These are phyloP conservation scores for Oidiodendron maius DNA, from an alignment of 495 filamentous ascomycete genomes.

Conservation along the genomic window DNA sequence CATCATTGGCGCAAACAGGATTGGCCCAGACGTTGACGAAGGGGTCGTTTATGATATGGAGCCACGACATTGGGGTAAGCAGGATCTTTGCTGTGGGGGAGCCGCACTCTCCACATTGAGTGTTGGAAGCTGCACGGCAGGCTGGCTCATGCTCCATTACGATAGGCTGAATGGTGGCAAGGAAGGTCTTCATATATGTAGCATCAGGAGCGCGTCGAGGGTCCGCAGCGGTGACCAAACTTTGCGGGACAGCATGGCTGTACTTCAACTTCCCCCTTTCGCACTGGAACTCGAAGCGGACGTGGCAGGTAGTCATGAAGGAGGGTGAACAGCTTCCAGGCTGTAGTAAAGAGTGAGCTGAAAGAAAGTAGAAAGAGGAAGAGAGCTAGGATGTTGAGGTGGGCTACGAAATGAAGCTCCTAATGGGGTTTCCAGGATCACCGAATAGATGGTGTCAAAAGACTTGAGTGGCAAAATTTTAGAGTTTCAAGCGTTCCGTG, in stretches of 20 bases:
- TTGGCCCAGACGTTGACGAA: not conserved
- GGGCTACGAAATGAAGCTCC: too few species aligned
- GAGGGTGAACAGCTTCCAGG: too few species aligned
- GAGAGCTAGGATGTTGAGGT: too few species aligned
- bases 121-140: not conserved
- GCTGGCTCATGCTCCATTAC: not conserved
- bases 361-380: too few species aligned
- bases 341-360: too few species aligned
- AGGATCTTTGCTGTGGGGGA: not conserved
- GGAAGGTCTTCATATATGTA: not conserved
- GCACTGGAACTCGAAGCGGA: not conserved
- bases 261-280: not conserved
- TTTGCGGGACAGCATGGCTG: not conserved
- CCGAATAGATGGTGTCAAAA: too few species aligned
- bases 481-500: too few species aligned
- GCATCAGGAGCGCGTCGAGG: not conserved
- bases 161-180: not conserved
- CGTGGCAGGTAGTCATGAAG: not conserved
- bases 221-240: not conserved
- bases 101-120: not conserved
- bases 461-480: too few species aligned
- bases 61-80: not conserved
- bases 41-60: not conserved
- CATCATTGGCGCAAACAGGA: not conserved
- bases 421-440: too few species aligned